phyloP scores from a whole-genome alignment of 139 green algal species.

The Edaphochlamys debaryana region DNA sequence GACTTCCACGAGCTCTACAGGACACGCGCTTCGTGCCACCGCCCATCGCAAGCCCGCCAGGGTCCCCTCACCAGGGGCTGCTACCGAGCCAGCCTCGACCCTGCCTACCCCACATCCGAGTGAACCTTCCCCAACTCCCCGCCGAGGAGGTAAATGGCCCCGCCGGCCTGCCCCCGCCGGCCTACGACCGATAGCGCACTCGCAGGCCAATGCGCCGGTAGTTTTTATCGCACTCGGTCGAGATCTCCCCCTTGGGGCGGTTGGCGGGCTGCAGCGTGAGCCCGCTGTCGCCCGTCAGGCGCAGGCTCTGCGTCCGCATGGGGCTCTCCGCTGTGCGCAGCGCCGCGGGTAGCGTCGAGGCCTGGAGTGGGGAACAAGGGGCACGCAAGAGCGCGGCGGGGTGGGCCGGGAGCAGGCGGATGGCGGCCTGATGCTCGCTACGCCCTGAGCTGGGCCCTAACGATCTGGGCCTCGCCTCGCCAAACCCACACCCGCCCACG shows the following conservation, averaged over 20 bases:
- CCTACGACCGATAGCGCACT: neutral
- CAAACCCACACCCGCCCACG: neutral
- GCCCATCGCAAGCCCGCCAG: too few species aligned
- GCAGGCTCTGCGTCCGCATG: neutral
- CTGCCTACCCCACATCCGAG: too few species aligned
- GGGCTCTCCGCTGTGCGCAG: neutral
- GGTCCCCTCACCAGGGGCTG: too few species aligned
- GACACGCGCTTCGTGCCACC: too few species aligned
- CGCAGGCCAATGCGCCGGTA: slow-evolving; percentile 29
- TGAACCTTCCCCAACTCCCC: too few species aligned
- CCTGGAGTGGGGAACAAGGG: neutral
- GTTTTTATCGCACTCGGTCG: slow-evolving; percentile 20
- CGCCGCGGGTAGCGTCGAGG: neutral
- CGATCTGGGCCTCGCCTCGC: too few species aligned
- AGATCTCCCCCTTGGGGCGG: neutral
- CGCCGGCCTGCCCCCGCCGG: too few species aligned
- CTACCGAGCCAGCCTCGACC: too few species aligned
- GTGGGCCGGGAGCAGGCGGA: neutral
- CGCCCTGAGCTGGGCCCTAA: too few species aligned
- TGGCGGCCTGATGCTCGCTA: neutral
- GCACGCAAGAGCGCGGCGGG: too few species aligned
- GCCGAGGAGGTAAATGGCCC: too few species aligned
- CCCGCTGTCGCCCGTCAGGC: slow-evolving; percentile 16
- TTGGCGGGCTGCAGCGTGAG: slow-evolving; percentile 1
- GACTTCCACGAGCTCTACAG: too few species aligned